Evolutionary conservation across 352 stramenopile species (phyloP), one percentile per base, ranked within the genome.

Genomic region (Thraustotheca clavata): DNA sequence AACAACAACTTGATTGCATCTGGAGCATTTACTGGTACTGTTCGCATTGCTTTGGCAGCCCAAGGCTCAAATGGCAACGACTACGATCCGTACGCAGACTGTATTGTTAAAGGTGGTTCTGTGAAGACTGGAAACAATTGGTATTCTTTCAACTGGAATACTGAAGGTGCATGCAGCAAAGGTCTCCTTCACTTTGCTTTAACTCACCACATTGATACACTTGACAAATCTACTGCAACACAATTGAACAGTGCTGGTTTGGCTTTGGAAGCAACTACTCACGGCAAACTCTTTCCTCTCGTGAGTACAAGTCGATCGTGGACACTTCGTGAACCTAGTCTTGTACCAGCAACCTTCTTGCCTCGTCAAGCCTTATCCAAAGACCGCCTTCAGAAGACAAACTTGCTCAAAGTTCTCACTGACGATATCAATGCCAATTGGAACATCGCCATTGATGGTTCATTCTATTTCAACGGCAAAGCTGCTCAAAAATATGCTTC

Each of bases 381-480:
- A 22, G 52, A 52, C 27, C 43, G 38, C 12, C 18, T 67, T 9
- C 11, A 55, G 22, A 9, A 4, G 18, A 60, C 38, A 3, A 54
- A 38, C 34, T 24, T 68, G 2, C 32, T 69, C 20, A 27, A 14
- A 16, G 43, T 34, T 2, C 70, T 88, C 12, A 33, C 80, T 40
- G 71, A 65, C 8, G 82, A 91, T 33, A 88, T 91, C 61, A 70
- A 65, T 9, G 68, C 49, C 7, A 69, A 80, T 5, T 89, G 82
- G 82, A 68, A 35, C 16, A 72, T 81, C 47, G 32, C 48, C 4
- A 59, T 73, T 16, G 71, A 72, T 29, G 50, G 22, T 8, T 87
- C 73, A 36, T 89, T 83, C 76, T 91, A 91, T 69, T 91, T 77
- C 61, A 88, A 80, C 35, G 82, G 82, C 49, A 91, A 91, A 61